Percentiles rank a stretch among this genome's conserved stretches.
These are phyloP conservation scores for Aspergillus aculeatinus DNA, from an alignment of 2,329 filamentous ascomycete species.

Conservation along the genomic window DNA sequence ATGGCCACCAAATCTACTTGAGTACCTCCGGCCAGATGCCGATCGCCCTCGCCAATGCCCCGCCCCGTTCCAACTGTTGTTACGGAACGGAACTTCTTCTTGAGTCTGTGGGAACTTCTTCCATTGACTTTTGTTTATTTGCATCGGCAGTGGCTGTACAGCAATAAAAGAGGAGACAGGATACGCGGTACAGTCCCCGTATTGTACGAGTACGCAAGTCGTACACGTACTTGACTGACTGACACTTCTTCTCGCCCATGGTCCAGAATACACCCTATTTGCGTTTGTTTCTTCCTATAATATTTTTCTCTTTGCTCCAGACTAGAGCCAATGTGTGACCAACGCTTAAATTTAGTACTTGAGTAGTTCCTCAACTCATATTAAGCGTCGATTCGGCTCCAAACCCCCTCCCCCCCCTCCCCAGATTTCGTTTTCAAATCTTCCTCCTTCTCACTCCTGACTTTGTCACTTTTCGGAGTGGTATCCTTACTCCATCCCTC, in stretches of 20 bases:
- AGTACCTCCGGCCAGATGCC: background rate
- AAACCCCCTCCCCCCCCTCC: background rate
- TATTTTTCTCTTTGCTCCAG: no score
- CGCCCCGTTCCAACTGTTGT: background rate
- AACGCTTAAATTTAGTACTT: no score
- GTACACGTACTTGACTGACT: background rate
- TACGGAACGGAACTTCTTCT: no score
- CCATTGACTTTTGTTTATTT: background rate
- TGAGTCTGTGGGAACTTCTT: background rate
- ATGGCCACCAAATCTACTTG: background rate
- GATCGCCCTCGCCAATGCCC: background rate
- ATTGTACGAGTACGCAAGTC: background rate
- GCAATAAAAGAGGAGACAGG: no score
- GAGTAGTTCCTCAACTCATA: background rate
- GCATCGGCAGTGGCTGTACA: background rate
- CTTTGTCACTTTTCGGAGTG: background rate
- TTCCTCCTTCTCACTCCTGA: background rate
- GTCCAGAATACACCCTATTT: background rate
- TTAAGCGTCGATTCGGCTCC: background rate
- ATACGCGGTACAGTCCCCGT: background rate
- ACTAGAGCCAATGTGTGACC: no score
- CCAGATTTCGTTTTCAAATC: background rate
- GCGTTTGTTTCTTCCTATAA: background rate
- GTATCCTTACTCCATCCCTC: background rate
- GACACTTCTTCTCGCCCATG: background rate